These are phyloP conservation scores for Cornus controversa DNA, from an alignment of 148 eudicot genomes.

Conservation along the genomic window DNA sequence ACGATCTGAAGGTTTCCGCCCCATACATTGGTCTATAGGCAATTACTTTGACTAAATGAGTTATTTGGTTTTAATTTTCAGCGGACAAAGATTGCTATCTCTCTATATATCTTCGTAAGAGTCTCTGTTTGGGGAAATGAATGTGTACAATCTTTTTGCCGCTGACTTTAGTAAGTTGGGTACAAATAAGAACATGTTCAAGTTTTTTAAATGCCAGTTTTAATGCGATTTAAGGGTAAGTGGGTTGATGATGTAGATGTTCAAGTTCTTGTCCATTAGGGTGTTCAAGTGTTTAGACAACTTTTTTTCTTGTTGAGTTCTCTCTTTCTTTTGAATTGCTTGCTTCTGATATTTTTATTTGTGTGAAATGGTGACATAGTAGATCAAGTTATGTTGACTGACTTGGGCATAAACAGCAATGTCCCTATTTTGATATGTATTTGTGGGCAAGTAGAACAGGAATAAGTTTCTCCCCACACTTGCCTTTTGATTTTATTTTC, in stretches of 20 bases:
- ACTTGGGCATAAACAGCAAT: too few relatives aligned
- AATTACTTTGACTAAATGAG: neutral
- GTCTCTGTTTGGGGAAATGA: neutral
- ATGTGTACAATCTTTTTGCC: neutral
- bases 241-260: neutral
- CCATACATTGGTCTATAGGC: neutral
- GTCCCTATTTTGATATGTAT: too few relatives aligned
- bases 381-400: too few relatives aligned
- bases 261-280: neutral
- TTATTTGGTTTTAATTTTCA: neutral
- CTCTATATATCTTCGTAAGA: too few relatives aligned
- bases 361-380: too few relatives aligned
- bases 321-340: too few relatives aligned
- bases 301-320: neutral
- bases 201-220: neutral
- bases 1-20: too few relatives aligned
- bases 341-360: too few relatives aligned
- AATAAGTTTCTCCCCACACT: too few relatives aligned
- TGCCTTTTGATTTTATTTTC: too few relatives aligned
- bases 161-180: neutral
- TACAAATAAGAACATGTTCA: neutral
- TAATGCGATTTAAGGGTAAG: neutral
- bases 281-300: neutral
- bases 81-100: too few relatives aligned
- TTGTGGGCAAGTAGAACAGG: too few relatives aligned